phyloP scores from a whole-genome alignment of 768 basidiomycete species.

The Amanita polypyramis region DNA sequence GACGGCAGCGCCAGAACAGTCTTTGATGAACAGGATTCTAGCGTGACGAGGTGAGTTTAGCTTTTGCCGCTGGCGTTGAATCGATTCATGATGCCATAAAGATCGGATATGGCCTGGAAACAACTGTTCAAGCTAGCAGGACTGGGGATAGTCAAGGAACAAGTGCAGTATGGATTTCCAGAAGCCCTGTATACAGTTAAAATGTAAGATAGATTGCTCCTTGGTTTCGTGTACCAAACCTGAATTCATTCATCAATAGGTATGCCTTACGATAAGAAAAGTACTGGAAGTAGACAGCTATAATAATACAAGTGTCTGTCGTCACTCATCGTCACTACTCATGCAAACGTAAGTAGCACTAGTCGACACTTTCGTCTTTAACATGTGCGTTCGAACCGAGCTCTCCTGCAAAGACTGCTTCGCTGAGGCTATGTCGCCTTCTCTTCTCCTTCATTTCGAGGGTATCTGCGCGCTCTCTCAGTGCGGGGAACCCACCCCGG shows the following conservation, averaged over 20 bases:
- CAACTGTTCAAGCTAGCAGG: constrained; percentile 64
- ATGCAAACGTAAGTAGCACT: not conserved
- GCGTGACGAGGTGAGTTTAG: constrained; percentile 62
- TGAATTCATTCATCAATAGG: constrained; percentile 22
- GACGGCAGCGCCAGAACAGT: constrained; percentile 40
- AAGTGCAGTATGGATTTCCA: constrained; percentile 78
- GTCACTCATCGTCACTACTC: not conserved
- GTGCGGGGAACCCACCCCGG: constrained; percentile 41
- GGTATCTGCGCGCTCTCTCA: constrained; percentile 39
- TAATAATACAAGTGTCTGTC: constrained; percentile 1
- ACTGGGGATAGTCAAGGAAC: constrained; percentile 57
- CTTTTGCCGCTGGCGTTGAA: not conserved
- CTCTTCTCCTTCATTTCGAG: constrained; percentile 29
- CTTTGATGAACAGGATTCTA: constrained; percentile 85
- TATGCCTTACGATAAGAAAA: constrained; percentile 41
- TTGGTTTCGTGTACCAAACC: constrained; percentile 2
- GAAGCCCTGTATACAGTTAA: constrained; percentile 75
- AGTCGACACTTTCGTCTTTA: too few relatives aligned
- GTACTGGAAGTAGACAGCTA: constrained; percentile 3
- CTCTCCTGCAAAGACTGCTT: constrained; percentile 33
- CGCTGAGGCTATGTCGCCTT: constrained; percentile 35
- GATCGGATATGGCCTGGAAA: constrained; percentile 82
- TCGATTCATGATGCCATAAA: constrained; percentile 20
- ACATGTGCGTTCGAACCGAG: constrained; percentile 12
- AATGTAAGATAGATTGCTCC: constrained; percentile 44